These are phyloP conservation scores for Lactifluus rugatus DNA, from an alignment of 768 basidiomycete genomes.

Conservation along the genomic window DNA sequence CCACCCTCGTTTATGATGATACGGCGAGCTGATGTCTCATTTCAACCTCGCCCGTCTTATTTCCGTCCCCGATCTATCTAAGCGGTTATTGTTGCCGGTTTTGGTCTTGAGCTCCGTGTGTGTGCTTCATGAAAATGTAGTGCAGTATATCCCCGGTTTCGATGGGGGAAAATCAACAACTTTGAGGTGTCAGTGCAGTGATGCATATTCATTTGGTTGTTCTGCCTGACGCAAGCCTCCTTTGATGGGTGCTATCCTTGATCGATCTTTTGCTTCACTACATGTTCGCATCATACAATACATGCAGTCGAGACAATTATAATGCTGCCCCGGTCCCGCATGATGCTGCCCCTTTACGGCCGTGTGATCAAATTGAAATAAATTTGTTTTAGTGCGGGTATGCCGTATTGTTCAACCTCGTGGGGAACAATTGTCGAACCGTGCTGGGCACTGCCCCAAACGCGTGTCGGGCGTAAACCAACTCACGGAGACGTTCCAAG, in stretches of 20 bases:
- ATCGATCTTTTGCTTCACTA: neutral
- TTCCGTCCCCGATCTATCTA: neutral
- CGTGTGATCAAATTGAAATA: neutral
- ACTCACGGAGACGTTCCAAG: neutral
- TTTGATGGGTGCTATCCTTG: neutral
- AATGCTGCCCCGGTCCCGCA: neutral
- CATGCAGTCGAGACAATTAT: too few species aligned
- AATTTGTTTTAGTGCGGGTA: neutral
- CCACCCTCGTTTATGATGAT: too few species aligned
- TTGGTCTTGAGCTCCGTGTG: too few species aligned
- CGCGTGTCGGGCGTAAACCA: neutral
- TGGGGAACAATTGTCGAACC: neutral
- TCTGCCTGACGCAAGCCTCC: neutral
- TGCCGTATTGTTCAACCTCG: neutral
- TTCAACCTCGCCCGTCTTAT: constrained; percentile 1
- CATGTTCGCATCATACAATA: too few species aligned
- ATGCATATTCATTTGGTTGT: neutral
- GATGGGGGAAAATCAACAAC: too few species aligned
- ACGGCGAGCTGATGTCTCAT: constrained; percentile 1
- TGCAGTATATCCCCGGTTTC: too few species aligned
- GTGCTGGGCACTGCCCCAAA: neutral
- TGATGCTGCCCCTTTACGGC: neutral
- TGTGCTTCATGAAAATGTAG: too few species aligned
- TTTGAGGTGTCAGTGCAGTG: too few species aligned
- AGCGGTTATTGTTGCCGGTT: neutral